Evolutionary conservation across 305 asterid species (phyloP), one percentile per base, ranked within the genome.

Genomic region (Rubia peregrina): DNA sequence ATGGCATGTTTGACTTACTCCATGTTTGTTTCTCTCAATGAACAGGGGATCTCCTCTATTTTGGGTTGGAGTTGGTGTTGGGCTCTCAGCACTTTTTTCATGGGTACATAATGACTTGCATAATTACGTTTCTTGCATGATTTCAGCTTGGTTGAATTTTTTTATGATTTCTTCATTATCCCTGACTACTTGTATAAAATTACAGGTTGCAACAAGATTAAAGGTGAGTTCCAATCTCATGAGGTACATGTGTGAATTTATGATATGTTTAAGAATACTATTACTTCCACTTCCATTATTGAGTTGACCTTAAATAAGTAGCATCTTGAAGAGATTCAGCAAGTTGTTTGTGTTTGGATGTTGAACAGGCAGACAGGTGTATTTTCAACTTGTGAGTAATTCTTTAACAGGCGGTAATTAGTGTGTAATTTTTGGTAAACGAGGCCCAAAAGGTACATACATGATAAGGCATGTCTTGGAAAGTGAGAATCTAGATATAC

Each of bases 21-120:
- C 22, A 24, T 72, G 16, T 69, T 40, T 71, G 57, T 61, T 76
- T 76, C 6, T 75, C 68, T 73, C 16, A 19, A 9, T 61, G 14
- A 76, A 69, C 74, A 90, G 97, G 76, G 96, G 98, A 42, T 88
- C 97, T 5, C 98, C 98, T 75, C 90, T 93, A 67, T 90, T 90
- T 79, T 93, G 98, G 98, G 81, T 93, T 78, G 98, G 97, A 69
- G 85, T 93, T 74, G 98, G 98, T 81, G 98, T 93, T 63, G 96
- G 89, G 75, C 79, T 90, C 65, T 89, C 97, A 14, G 98, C 97
- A 64, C 85, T 93, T 78, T 93, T 93, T 71, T 82, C 98, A 56
- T 90, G 89, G 95, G 98, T 93, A 73, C 63, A 70, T 41, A 40
- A 71, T 48, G 10, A 43, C 21, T 49, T 38, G 44, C 9, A 49